Base-by-base conservation (phyloP, 2,329 filamentous ascomycete species). In the Periglandula ipomoeae region DNA sequence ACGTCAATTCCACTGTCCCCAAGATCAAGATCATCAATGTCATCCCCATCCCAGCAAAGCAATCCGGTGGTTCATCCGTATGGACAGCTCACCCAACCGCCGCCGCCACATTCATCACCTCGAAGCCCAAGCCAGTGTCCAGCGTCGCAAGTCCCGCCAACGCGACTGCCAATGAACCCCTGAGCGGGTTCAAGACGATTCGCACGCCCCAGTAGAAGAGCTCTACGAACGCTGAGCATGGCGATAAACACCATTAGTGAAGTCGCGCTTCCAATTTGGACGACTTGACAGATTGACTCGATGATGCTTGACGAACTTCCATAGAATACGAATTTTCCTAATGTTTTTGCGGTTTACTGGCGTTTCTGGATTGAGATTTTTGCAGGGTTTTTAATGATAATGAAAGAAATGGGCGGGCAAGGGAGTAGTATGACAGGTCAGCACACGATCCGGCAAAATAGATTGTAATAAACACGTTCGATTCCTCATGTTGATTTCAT, bases 121-220 rank as follows among this genome's bases (percentile, higher is more conserved):
- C 34, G 24, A 40, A 32, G 17, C 34, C 45, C 24, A n/a, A 20
- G 35, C 10, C 45, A 4, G 20, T 19, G 17, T n/a, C n/a, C n/a
- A 32, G 26, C 38, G 46, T 23, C 38, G 19, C 39, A 5, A 8
- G 5, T 24, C 7, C 11, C 9, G 45, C 45, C 24, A 47, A 41
- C 26, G 37, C 15, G n/a, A 22, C 45, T 23, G 23, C n/a, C 9
- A 11, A 10, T 7, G 7, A 27, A 11, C 35, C 24, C 24, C 7
- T n/a, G 3, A 38, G 17, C 9, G 35, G 47, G 4, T 49, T 49
- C 47, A 37, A 26, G 34, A 46, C 47, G 19, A 13, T 48, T 11
- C 37, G 27, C 26, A 32, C 19, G 5, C 46, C 37, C 4, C 24
- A 5, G 11, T 42, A 35, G 24, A 32, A 32, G 37, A 15, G 13